Evolutionary conservation across 768 basidiomycete species (phyloP).

Genomic region (Cyclocybe cylindracea): DNA sequence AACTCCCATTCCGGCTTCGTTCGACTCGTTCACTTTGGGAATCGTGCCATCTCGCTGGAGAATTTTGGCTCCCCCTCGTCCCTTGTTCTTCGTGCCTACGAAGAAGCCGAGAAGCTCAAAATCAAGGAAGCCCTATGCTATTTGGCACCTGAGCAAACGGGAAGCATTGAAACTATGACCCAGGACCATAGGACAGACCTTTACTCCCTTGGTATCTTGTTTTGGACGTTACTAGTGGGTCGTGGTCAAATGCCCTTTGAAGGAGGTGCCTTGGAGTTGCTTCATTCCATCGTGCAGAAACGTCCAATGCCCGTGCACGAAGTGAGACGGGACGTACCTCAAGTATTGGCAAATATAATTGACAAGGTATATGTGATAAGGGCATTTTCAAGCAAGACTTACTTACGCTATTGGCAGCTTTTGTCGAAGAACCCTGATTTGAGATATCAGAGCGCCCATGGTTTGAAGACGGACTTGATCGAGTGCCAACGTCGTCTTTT

Average conservation of each 20-base stretch:
- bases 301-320: conserved; percentile 77
- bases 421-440: conserved; percentile 67
- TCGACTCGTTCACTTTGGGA: conserved; percentile 73
- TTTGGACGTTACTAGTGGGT: conserved; percentile 77
- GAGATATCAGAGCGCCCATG: conserved; percentile 73
- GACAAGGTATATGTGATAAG: conserved; percentile 49
- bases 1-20: conserved; percentile 71
- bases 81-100: conserved; percentile 61
- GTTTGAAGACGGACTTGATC: conserved; percentile 65
- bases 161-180: conserved; percentile 67
- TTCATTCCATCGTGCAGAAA: conserved; percentile 73
- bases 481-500: conserved; percentile 69
- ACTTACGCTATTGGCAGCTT: conserved; percentile 39
- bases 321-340: conserved; percentile 70
- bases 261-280: conserved; percentile 59
- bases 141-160: conserved; percentile 76
- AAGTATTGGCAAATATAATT: conserved; percentile 68
- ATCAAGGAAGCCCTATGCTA: conserved; percentile 78
- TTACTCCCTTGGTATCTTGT: conserved; percentile 71
- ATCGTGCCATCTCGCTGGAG: conserved; percentile 71
- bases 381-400: neutral
- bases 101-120: conserved; percentile 64
- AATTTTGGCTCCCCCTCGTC: conserved; percentile 71
- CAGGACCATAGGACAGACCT: conserved; percentile 77
- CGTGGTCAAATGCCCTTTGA: conserved; percentile 65